Evolutionary conservation across 805 yeast species (phyloP), one percentile per base, ranked within the genome.

Genomic region (Cyberlindnera japonica): DNA sequence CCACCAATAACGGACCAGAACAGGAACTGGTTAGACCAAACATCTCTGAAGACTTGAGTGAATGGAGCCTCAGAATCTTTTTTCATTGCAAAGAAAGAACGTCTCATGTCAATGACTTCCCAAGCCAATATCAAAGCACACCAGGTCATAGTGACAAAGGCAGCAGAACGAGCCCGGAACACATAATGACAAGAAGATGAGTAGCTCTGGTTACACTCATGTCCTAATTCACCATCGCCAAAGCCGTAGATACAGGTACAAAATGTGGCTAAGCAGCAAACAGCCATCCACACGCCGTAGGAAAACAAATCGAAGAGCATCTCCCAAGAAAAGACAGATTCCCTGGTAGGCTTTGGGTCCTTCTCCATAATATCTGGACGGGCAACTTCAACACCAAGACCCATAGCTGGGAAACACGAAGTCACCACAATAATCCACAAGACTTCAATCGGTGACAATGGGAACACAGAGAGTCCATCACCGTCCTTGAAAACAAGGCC

Each of bases 91-190:
- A 85, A 84, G 46, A 86, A 67, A 2, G 95, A 85, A 51, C 79
- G 69, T 51, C 82, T 69, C 61, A 79, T 64, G 56, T 84, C 86
- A 43, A 84, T 72, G 51, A 86, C 87, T 63, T 85, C 93, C 93
- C 93, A 85, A 1, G 95, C 93, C 34, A 84, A 67, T 21, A 86
- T 58, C 44, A 87, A 70, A 4, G 91, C 83, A 65, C 90, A 75
- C 95, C 95, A 87, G 1, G 95, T 87, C 81, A 86, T 81, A 2
- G 81, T 76, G 1, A 83, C 83, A 67, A 87, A 87, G 0, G 89
- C 75, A 3, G 83, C 76, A 3, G 95, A 76, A 59, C 96, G 75
- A 4, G 89, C 85, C 51, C 75, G 71, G 63, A 80, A 86, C 11
- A 87, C 95, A 46, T 69, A 62, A 33, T 64, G 53, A 63, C 96